Evolutionary conservation across 495 filamentous ascomycete genomes (phyloP), one percentile per base, ranked within the genome.

Genomic region (Talaromyces wortmannii): DNA sequence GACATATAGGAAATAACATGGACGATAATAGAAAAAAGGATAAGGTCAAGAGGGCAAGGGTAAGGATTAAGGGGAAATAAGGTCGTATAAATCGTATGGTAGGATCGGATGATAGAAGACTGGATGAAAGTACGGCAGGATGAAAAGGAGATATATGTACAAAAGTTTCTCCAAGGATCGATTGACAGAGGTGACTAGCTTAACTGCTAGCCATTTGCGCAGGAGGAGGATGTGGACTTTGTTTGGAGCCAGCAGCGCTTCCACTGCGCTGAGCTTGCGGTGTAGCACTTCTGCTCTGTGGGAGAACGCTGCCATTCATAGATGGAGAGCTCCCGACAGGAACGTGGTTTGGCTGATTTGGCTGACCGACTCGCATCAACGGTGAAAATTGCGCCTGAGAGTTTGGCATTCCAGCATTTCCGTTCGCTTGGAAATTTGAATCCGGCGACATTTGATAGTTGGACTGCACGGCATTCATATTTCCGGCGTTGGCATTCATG

Each of bases 301-400:
- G 53, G 40, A 67, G 66, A 6, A 56, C 64, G 50, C 40, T 57
- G 15, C 71, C 74, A 55, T 73, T 74, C 62, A 76, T 64, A 18
- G 65, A 68, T 8, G 70, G 72, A 11, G 72, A 74, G 57, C 67
- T 74, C 48, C 64, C 66, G 31, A 67, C 61, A 36, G 63, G 67
- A 6, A 66, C 72, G 15, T 74, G 69, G 48, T 68, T 76, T 46
- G 73, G 75, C 58, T 73, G 77, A 31, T 66, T 62, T 31, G 64
- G 57, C 58, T 91, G 87, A 55, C 88, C 85, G 30, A 83, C 83
- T 47, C 88, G 78, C 63, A 90, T 81, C 61, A 88, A 83, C 44
- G 86, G 84, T 16, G 87, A 87, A 63, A 87, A 91, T 55, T 89
- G 86, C 6, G 85, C 64, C 52, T 73, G 84, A 48, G 72, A 69